Conservation (phyloP, 768 basidiomycete genomes). For the Boletus pseudopeckii region DNA sequence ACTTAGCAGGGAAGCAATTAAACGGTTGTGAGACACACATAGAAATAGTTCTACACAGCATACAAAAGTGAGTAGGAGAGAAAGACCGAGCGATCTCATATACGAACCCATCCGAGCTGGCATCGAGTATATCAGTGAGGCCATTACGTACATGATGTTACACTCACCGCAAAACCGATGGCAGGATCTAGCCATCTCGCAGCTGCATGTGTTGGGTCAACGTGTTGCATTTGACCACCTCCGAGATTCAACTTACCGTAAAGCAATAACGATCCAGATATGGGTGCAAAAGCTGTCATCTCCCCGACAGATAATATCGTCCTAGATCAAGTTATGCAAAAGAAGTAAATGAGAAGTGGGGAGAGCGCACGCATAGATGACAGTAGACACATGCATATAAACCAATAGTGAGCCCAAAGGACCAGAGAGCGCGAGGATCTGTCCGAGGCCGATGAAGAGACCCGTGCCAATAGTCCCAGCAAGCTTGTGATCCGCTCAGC, state of each 20-base stretch:
- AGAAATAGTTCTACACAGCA: conserved; percentile 32
- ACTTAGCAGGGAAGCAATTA: not conserved
- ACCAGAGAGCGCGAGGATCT: conserved; percentile 25
- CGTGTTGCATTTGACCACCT: not conserved
- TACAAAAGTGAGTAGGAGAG: not conserved
- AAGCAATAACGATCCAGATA: conserved; percentile 28
- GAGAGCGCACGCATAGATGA: conserved; percentile 27
- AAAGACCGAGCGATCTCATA: not conserved
- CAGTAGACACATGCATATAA: conserved; percentile 26
- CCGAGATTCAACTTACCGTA: conserved; percentile 18
- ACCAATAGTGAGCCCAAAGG: conserved; percentile 30
- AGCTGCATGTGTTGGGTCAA: conserved; percentile 12
- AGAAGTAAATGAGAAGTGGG: not conserved
- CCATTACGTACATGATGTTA: not conserved
- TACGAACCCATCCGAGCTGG: conserved; percentile 25
- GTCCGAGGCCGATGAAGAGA: conserved; percentile 30
- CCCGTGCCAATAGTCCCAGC: conserved; percentile 32
- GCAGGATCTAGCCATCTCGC: conserved; percentile 34
- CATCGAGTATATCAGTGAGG: not conserved
- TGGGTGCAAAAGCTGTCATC: conserved; percentile 27
- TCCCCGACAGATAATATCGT: conserved; percentile 30
- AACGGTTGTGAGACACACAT: conserved; percentile 16
- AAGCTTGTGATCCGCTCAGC: conserved; percentile 16
- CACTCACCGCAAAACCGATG: conserved; percentile 28
- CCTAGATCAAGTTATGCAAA: conserved; percentile 11